phyloP scores from a whole-genome alignment of 805 yeast genomes.

The Wickerhamiella shivajii region DNA sequence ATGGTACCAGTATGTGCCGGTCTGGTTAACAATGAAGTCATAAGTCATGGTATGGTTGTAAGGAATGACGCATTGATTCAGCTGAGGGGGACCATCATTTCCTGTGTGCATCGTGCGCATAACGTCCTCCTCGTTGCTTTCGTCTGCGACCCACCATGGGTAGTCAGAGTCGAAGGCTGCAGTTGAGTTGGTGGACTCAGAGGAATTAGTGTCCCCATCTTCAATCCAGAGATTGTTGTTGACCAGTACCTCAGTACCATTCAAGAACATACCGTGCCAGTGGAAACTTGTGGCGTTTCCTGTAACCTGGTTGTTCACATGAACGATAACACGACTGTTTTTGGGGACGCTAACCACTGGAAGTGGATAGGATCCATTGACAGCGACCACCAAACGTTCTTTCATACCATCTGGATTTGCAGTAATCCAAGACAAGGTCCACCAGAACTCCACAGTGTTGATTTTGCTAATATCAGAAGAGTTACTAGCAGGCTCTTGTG shows the following conservation, averaged over 20 bases:
- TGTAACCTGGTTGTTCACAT: slow-evolving; percentile 60
- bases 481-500: too few species aligned
- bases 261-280: slow-evolving; percentile 87
- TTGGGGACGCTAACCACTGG: slow-evolving; percentile 65
- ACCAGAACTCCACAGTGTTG: slow-evolving; percentile 22
- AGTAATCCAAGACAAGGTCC: slow-evolving; percentile 21
- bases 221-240: too few species aligned
- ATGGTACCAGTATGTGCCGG: slow-evolving; percentile 95
- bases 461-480: too few species aligned
- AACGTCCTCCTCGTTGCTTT: too few species aligned
- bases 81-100: slow-evolving; percentile 86
- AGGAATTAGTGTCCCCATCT: too few species aligned
- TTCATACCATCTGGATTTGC: slow-evolving; percentile 44
- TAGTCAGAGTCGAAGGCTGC: too few species aligned
- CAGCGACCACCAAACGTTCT: slow-evolving; percentile 40
- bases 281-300: slow-evolving; percentile 55
- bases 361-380: slow-evolving; percentile 69
- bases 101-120: too few species aligned
- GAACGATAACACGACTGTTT: slow-evolving; percentile 65
- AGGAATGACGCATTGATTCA: slow-evolving; percentile 86
- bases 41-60: slow-evolving; percentile 61
- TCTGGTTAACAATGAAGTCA: slow-evolving; percentile 80
- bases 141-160: too few species aligned
- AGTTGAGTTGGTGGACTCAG: too few species aligned
- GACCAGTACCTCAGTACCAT: slow-evolving; percentile 57